These are phyloP conservation scores for Striga hermonthica DNA, from an alignment of 305 asterid genomes.

Conservation along the genomic window DNA sequence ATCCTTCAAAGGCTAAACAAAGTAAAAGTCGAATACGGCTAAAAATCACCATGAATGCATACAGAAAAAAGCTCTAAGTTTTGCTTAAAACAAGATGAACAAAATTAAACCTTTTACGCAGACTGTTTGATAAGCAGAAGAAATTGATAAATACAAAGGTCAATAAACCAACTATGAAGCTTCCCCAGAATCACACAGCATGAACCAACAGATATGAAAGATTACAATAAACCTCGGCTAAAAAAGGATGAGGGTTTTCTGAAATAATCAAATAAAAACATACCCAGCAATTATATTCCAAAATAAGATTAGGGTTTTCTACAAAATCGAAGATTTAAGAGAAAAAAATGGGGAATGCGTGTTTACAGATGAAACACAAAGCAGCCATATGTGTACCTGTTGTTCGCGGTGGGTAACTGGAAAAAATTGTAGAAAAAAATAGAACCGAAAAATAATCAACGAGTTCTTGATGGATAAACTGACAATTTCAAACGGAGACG, in stretches of 20 bases:
- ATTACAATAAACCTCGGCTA: too few species aligned
- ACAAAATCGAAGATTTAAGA: slow-evolving; percentile 13
- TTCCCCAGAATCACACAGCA: too few species aligned
- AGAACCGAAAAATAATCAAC: background rate
- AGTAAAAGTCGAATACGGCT: slow-evolving; percentile 20
- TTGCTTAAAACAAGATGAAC: background rate
- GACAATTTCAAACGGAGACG: too few species aligned
- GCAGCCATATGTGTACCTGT: too few species aligned
- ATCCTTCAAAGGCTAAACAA: slow-evolving; percentile 21
- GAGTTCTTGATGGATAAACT: too few species aligned
- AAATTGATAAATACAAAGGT: background rate
- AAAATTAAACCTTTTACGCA: background rate
- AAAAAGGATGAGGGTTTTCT: too few species aligned
- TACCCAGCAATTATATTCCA: too few species aligned
- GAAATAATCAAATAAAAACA: too few species aligned
- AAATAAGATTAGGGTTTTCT: slow-evolving; percentile 32
- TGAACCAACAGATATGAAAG: too few species aligned
- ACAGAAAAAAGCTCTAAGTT: slow-evolving; percentile 8
- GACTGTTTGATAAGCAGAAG: too few species aligned
- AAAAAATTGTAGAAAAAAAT: background rate
- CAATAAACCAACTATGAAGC: background rate
- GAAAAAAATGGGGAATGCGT: slow-evolving; percentile 2
- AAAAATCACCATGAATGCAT: slow-evolving; percentile 12
- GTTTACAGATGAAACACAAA: background rate
- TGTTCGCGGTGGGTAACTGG: slow-evolving; percentile 19